Base-by-base conservation (phyloP, 1,139 yeast species). In the Geotrichum aggregatum region DNA sequence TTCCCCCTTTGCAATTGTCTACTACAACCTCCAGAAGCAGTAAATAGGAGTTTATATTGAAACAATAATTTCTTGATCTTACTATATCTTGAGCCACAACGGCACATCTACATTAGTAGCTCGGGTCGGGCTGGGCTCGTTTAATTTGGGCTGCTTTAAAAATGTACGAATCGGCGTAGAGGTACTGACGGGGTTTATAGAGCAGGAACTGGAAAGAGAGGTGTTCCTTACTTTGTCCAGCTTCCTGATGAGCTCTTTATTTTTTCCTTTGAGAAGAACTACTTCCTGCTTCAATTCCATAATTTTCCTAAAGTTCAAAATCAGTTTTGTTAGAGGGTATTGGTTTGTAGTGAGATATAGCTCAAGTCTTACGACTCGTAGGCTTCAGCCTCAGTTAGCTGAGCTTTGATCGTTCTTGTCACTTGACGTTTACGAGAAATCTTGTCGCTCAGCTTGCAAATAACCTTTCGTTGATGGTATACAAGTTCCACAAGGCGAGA, bases 1-100 rank as follows among this genome's bases (percentile, higher is more conserved):
- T 46, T 64, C 70, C 55, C 74, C 74, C 49, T 69, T 69, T 55
- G 65, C 62, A 59, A 66, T 71, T 58, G 62, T 59, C 55, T 69
- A 65, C 67, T 68, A 64, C 66, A 63, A 68, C 62, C 63, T 69
- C 56, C 66, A 69, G 64, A 70, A 70, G 69, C 53, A 50, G 48
- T 50, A 45, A 41, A 39, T 14, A 42, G 19, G 13, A 4, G 11
- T 11, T n/a, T 36, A 18, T 13, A 21, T 16, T 21, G 16, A 16
- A 16, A 36, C 5, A 19, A 36, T 13, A 33, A 6, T 16, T 34
- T 8, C 36, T 34, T 5, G 18, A n/a, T 4, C 18, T n/a, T 3
- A 19, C 24, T 40, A 40, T 22, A 40, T 40, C n/a, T 24, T 26
- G 31, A 40, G 44, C 44, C 44, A 40, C 10, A 19, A 7, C 36